Conservation (phyloP, 495 filamentous ascomycete genomes). For the Aspergillus asperescens region DNA sequence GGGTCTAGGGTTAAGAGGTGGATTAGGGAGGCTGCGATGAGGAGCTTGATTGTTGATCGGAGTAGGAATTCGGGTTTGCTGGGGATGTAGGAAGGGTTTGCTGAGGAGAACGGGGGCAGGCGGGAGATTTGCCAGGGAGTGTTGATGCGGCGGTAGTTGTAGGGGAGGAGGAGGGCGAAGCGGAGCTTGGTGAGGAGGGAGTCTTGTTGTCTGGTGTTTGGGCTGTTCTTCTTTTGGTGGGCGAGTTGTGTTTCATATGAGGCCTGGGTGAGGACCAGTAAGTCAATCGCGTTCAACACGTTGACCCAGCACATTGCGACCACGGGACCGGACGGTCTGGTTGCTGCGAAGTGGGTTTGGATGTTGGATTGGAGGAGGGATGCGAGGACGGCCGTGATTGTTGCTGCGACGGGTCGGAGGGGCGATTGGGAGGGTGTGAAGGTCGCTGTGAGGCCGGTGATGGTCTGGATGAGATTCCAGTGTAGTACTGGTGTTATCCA, state of each 20-base stretch:
- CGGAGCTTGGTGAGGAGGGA: neutral
- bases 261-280: slow-evolving; percentile 18
- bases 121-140: slow-evolving; percentile 19
- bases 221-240: neutral
- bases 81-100: neutral
- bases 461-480: slow-evolving; percentile 14
- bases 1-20: slow-evolving; percentile 16
- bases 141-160: slow-evolving; percentile 24
- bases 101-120: slow-evolving; percentile 3
- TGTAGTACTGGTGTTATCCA: slow-evolving; percentile 12
- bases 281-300: slow-evolving; percentile 21
- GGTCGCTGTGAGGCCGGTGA: slow-evolving; percentile 11
- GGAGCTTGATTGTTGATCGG: neutral
- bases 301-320: slow-evolving; percentile 23
- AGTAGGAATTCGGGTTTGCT: slow-evolving; percentile 5
- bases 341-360: slow-evolving; percentile 1
- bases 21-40: neutral
- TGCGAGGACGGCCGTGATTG: neutral
- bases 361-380: slow-evolving; percentile 6
- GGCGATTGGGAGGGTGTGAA: slow-evolving; percentile 10
- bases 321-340: slow-evolving; percentile 13
- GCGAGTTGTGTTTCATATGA: slow-evolving; percentile 14
- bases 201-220: neutral
- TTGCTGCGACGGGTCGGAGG: slow-evolving; percentile 4
- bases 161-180: slow-evolving; percentile 13